phyloP scores from a whole-genome alignment of 306 rosid species.

The Cucurbita argyrosperma region DNA sequence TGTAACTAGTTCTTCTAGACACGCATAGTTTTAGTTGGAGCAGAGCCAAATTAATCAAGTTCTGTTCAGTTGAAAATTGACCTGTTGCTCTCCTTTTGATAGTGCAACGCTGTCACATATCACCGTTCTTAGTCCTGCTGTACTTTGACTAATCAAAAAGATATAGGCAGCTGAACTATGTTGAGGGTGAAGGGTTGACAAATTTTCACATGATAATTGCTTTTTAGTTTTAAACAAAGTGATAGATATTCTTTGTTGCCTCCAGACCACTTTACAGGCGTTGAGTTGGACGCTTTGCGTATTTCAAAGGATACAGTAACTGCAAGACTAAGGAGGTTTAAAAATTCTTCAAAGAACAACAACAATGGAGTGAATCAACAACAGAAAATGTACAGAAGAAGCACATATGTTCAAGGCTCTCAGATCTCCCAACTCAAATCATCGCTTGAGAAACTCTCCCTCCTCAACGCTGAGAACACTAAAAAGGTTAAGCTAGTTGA shows the following conservation, averaged over 20 bases:
- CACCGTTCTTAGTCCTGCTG: background rate
- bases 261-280: constrained; percentile 53
- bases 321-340: constrained; percentile 54
- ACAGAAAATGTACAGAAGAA: constrained; percentile 34
- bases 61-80: background rate
- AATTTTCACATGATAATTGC: background rate
- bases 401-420: constrained; percentile 28
- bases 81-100: background rate
- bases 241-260: background rate
- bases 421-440: constrained; percentile 61
- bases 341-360: constrained; percentile 30
- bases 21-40: background rate
- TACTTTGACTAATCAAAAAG: background rate
- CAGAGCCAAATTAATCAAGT: background rate
- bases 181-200: background rate
- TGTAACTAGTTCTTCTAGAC: background rate
- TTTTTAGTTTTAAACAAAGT: background rate
- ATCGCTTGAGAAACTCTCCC: constrained; percentile 55
- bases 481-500: constrained; percentile 66
- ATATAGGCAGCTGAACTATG: background rate
- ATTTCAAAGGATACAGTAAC: constrained; percentile 48
- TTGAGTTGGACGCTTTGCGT: constrained; percentile 67
- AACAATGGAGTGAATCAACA: constrained; percentile 26
- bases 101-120: background rate
- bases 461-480: constrained; percentile 49